phyloP scores from a whole-genome alignment of 495 filamentous ascomycete genomes.

The Recurvomyces mirabilis region DNA sequence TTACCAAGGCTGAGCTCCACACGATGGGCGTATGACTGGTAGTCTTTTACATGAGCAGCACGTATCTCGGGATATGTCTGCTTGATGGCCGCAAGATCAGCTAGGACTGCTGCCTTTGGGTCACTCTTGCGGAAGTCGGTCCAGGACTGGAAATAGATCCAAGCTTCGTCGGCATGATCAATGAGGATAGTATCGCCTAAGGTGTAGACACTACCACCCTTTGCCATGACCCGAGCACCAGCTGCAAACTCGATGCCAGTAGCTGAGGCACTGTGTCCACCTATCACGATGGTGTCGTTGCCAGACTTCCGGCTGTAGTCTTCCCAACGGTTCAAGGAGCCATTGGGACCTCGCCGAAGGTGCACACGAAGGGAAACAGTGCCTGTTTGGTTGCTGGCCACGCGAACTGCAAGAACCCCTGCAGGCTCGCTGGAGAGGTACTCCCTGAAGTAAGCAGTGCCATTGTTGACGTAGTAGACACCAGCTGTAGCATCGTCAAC shows the following conservation, averaged over 20 bases:
- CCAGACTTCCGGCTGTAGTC: constrained; percentile 25
- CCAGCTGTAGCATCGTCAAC: constrained; percentile 29
- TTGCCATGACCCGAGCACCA: not conserved
- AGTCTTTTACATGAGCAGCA: constrained; percentile 3
- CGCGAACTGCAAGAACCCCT: constrained; percentile 34
- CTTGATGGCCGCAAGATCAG: not conserved
- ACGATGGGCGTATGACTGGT: constrained; percentile 1
- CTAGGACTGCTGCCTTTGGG: constrained; percentile 4
- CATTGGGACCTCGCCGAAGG: constrained; percentile 10
- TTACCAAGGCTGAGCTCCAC: constrained; percentile 6
- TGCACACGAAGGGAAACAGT: constrained; percentile 7
- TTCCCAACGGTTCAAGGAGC: constrained; percentile 28
- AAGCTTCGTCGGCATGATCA: constrained; percentile 6
- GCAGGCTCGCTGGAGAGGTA: constrained; percentile 34
- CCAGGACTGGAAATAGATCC: constrained; percentile 2
- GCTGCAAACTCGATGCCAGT: constrained; percentile 5
- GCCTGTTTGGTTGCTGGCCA: constrained; percentile 30
- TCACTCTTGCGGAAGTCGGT: constrained; percentile 2
- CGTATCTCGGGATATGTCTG: constrained; percentile 7
- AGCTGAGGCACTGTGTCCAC: not conserved
- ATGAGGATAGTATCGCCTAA: constrained; percentile 8
- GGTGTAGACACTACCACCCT: constrained; percentile 1
- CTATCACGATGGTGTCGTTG: constrained; percentile 7
- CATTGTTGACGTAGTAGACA: constrained; percentile 32
- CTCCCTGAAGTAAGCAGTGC: constrained; percentile 22